These are phyloP conservation scores for Nakaseomyces kungkrabaensis DNA, from an alignment of 1,139 yeast species.

Conservation along the genomic window DNA sequence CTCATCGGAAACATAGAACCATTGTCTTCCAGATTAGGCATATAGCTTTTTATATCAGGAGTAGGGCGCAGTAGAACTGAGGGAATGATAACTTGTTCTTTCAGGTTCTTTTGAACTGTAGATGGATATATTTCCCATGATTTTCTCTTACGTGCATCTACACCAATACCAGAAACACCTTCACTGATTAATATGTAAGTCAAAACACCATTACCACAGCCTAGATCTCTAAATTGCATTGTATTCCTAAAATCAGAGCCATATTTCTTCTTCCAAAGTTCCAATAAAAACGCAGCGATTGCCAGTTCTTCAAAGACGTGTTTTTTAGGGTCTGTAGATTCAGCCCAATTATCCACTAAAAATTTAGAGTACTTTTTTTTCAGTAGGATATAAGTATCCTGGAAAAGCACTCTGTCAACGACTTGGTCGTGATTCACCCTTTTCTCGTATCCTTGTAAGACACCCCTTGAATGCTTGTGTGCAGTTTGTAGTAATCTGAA, in stretches of 20 bases:
- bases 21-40: constrained; percentile 47
- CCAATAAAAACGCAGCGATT: constrained; percentile 90
- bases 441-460: constrained; percentile 73
- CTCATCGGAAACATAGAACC: constrained; percentile 53
- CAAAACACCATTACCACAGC: constrained; percentile 90
- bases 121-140: constrained; percentile 74
- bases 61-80: constrained; percentile 57
- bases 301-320: constrained; percentile 96
- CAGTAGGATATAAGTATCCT: constrained; percentile 67
- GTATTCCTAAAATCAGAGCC: constrained; percentile 31
- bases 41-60: constrained; percentile 44
- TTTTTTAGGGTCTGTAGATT: constrained; percentile 86
- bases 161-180: constrained; percentile 75
- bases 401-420: constrained; percentile 74
- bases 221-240: constrained; percentile 77
- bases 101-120: constrained; percentile 44
- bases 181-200: constrained; percentile 68
- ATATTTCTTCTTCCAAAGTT: constrained; percentile 64
- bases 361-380: constrained; percentile 73
- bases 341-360: constrained; percentile 80
- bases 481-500: constrained; percentile 71
- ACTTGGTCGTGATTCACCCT: constrained; percentile 83
- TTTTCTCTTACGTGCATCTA: constrained; percentile 83
- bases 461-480: constrained; percentile 73
- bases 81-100: constrained; percentile 77